Conservation (phyloP, 2,329 filamentous ascomycete genomes). For the Aspergillus proliferans region DNA sequence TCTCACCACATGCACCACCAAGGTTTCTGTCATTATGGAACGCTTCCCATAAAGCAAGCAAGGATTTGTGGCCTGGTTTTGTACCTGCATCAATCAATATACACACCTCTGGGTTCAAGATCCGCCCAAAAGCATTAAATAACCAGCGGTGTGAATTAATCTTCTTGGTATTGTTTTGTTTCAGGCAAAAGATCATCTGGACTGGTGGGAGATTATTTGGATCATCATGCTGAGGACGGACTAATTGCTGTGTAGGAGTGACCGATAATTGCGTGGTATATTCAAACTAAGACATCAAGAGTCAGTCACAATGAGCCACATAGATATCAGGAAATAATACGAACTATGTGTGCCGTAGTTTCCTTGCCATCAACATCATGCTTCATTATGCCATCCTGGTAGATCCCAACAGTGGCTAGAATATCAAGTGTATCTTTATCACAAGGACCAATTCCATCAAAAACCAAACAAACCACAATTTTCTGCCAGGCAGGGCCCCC, state of each 20-base stretch:
- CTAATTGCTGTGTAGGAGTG: conserved; percentile 94
- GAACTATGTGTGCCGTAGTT: conserved; percentile 80
- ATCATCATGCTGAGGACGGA: conserved; percentile 80
- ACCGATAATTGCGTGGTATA: conserved; percentile 97
- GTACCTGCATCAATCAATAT: conserved; percentile 96
- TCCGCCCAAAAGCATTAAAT: conserved; percentile 95
- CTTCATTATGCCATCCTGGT: conserved; percentile 98
- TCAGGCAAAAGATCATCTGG: conserved; percentile 99
- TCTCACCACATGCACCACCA: conserved; percentile 96
- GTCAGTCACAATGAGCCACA: neutral
- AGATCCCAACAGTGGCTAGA: conserved; percentile 87
- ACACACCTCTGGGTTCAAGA: conserved; percentile 92
- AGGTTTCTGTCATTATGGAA: conserved; percentile 99
- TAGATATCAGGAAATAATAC: conserved; percentile 11
- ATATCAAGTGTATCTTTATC: conserved; percentile 94
- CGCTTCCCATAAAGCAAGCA: conserved; percentile 90
- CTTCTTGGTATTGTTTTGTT: conserved; percentile 99
- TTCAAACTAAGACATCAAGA: conserved; percentile 60
- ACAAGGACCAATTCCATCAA: conserved; percentile 95
- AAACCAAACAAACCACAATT: conserved; percentile 94
- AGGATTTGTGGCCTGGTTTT: conserved; percentile 85
- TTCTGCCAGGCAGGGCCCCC: conserved; percentile 99
- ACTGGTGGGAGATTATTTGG: conserved; percentile 83
- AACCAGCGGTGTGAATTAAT: conserved; percentile 99
- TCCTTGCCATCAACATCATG: conserved; percentile 96